Evolutionary conservation across 441 rosid genomes (phyloP).

Genomic region (Rhodomyrtus psidioides): DNA sequence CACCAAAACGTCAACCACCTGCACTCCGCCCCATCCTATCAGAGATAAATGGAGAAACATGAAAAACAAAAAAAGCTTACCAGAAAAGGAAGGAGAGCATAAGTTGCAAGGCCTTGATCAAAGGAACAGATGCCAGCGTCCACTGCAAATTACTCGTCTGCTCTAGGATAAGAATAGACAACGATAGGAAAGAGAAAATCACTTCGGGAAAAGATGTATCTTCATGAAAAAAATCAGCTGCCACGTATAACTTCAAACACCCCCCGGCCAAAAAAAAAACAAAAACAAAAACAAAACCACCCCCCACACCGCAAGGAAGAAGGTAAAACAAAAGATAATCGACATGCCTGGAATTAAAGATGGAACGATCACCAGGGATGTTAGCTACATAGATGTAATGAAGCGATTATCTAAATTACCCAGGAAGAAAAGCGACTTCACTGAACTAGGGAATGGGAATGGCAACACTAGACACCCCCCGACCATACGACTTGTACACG

Average conservation of each 20-base stretch:
- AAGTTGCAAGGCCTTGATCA: constrained; percentile 83
- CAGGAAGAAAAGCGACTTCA: neutral
- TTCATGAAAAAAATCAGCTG: neutral
- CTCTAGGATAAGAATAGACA: constrained; percentile 16
- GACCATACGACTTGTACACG: neutral
- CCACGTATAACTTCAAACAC: neutral
- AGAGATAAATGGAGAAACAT: neutral
- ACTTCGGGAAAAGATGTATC: neutral
- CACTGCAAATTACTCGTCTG: constrained; percentile 77
- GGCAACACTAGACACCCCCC: neutral
- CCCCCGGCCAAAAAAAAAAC: no score
- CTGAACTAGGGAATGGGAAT: neutral
- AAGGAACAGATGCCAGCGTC: constrained; percentile 72
- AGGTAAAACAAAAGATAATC: neutral
- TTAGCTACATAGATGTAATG: neutral
- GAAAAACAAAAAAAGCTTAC: constrained; percentile 26
- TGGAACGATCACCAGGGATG: neutral
- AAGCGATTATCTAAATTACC: neutral
- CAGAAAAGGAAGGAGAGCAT: constrained; percentile 82
- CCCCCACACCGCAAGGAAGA: no score
- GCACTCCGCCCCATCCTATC: neutral
- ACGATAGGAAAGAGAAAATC: neutral
- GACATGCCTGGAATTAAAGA: neutral
- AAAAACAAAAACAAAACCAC: neutral
- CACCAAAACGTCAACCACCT: neutral